Evolutionary conservation across 345 rosid species (phyloP), one percentile per base, ranked within the genome.

Genomic region (Reutealis trisperma): DNA sequence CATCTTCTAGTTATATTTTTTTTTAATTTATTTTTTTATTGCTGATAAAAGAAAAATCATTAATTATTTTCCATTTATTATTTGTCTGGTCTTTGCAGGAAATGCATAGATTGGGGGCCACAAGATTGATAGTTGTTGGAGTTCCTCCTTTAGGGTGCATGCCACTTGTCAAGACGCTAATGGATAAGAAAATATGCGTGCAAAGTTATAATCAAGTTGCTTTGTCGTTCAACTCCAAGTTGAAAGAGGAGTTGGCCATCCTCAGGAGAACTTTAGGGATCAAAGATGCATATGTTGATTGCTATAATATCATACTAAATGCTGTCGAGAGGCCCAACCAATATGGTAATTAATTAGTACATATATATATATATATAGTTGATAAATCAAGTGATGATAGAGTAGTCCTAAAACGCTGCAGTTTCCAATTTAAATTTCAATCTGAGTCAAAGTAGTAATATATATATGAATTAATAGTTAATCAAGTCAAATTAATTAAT

Each of bases 131-230:
- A 22, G 83, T 91, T 14, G 97, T 94, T 9, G 98, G 98, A 69
- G 87, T 94, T 34, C 97, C 97, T 44, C 97, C 97, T 2, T 47
- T 94, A 74, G 98, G 98, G 11, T 94, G 98, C 80, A 84, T 94
- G 92, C 98, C 97, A 27, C 66, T 93, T 9, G 89, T 91, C 1
- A 91, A 82, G 85, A 90, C 94, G 10, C 72, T 92, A 32, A 74
- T 12, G 82, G 84, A 75, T 77, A 78, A 85, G 77, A 73, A 76
- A 12, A 82, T 77, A 5, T 93, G 98, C 19, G 85, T 86, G 13
- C 88, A 85, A 61, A 77, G 84, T 54, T 81, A 82, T 41, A 94
- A 94, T 85, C 77, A 83, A 6, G 80, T 79, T 0, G 82, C 91
- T 18, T 82, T 67, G 75, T 79, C 91, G 1, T 85, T 93, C 79